Conservation (phyloP, 768 basidiomycete species). For the Mycena amicta region DNA sequence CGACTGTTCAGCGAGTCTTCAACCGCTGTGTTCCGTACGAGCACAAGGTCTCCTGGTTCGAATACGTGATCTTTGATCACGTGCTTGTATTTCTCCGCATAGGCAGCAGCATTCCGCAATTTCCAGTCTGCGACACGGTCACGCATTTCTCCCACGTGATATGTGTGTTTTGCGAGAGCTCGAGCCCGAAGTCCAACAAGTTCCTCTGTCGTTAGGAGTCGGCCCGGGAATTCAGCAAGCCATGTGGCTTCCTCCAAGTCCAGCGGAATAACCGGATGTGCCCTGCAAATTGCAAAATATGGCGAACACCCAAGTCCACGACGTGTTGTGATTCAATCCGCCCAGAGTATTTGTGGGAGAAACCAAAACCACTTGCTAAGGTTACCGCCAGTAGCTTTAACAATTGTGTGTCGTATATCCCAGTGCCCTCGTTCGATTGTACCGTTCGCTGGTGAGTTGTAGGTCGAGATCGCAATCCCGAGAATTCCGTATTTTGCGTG, state of each 20-base stretch:
- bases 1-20: constrained; percentile 23
- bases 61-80: constrained; percentile 18
- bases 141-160: constrained; percentile 22
- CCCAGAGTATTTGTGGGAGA: constrained; percentile 25
- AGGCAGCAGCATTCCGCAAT: too few relatives aligned
- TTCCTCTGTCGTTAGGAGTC: constrained; percentile 11
- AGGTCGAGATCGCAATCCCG: constrained; percentile 43
- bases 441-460: constrained; percentile 47
- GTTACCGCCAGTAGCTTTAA: constrained; percentile 24
- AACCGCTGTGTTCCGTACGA: constrained; percentile 20
- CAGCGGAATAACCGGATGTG: constrained; percentile 25
- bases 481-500: constrained; percentile 32
- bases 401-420: constrained; percentile 27
- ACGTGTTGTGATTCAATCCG: constrained; percentile 21
- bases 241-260: constrained; percentile 33
- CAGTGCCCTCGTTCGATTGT: constrained; percentile 36
- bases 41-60: constrained; percentile 23
- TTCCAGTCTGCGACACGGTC: constrained; percentile 12
- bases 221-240: constrained; percentile 22
- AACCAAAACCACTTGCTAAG: constrained; percentile 25
- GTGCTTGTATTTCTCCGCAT: too few relatives aligned
- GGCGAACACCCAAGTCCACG: constrained; percentile 24
- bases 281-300: constrained; percentile 24
- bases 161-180: constrained; percentile 11
- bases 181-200: constrained; percentile 22